Percentiles rank a stretch among this genome's conserved stretches.
phyloP scores from a whole-genome alignment of 352 stramenopile genomes.

The Globisporangium ultimum region DNA sequence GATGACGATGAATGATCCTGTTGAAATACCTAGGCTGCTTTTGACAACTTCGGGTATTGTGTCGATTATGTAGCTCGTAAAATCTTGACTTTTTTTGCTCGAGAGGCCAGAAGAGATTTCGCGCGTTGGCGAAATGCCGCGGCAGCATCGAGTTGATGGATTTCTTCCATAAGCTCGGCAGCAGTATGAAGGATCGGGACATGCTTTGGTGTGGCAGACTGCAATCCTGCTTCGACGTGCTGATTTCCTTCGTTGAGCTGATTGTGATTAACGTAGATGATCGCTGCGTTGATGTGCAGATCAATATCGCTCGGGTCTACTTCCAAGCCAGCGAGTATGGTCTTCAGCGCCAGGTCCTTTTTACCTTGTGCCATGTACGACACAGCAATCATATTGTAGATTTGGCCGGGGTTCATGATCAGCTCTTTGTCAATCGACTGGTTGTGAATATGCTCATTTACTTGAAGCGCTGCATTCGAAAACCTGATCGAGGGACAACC shows the following conservation, averaged over 20 bases:
- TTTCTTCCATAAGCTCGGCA: not conserved
- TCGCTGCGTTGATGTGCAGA: conserved; percentile 45
- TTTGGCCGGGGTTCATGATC: conserved; percentile 20
- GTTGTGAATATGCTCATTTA: conserved; percentile 29
- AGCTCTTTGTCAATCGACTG: conserved; percentile 40
- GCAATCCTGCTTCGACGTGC: conserved; percentile 21
- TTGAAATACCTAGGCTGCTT: no score
- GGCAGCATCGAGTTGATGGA: not conserved
- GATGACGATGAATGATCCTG: no score
- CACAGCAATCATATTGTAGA: conserved; percentile 56
- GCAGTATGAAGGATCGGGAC: not conserved
- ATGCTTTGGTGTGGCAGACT: conserved; percentile 13
- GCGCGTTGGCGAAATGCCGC: not conserved
- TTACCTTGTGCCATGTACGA: conserved; percentile 22
- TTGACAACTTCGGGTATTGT: no score
- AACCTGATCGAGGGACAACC: conserved; percentile 5
- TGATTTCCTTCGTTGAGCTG: conserved; percentile 17
- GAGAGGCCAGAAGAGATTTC: not conserved
- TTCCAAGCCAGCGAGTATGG: conserved; percentile 31
- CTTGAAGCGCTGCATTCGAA: conserved; percentile 25
- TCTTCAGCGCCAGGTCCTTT: conserved; percentile 22
- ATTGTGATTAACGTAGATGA: conserved; percentile 24
- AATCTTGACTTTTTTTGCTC: no score
- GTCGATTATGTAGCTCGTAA: no score
- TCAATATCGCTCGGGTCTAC: conserved; percentile 32